Percentiles rank a stretch among this genome's conserved stretches.
phyloP scores from a whole-genome alignment of 2,329 filamentous ascomycete species.

The Microdochium nivale region DNA sequence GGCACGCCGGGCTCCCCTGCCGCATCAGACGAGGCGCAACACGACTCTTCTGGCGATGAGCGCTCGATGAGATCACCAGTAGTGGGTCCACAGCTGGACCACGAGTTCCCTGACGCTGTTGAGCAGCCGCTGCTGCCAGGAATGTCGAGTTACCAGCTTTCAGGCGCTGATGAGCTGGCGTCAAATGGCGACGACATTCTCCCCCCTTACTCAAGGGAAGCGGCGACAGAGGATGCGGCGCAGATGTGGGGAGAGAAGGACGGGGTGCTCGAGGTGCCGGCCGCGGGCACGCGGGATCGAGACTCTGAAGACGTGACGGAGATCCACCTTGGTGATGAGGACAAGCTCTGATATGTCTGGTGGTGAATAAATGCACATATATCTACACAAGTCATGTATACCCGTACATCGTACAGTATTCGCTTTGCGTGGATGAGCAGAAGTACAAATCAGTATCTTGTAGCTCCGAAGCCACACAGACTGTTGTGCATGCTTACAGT shows the following conservation, averaged over 20 bases:
- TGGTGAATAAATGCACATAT: constrained; percentile 1
- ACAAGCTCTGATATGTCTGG: constrained; percentile 17
- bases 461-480: too few species aligned
- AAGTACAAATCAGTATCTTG: too few species aligned
- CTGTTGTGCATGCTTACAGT: too few species aligned
- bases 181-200: constrained; percentile 10
- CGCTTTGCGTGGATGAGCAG: background rate
- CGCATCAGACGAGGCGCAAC: constrained; percentile 25
- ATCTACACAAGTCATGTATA: background rate
- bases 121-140: background rate
- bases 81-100: constrained; percentile 17
- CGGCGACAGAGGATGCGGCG: constrained; percentile 19
- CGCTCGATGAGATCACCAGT: constrained; percentile 13
- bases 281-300: constrained; percentile 22
- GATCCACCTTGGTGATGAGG: constrained; percentile 37
- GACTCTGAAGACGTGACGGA: constrained; percentile 38
- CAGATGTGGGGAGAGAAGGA: constrained; percentile 25
- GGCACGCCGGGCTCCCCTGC: constrained; percentile 11
- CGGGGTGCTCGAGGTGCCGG: constrained; percentile 29
- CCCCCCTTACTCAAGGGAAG: constrained; percentile 7
- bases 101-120: constrained; percentile 9
- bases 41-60: constrained; percentile 25
- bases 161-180: constrained; percentile 6
- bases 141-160: background rate
- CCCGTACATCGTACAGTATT: background rate